phyloP scores from a whole-genome alignment of 495 filamentous ascomycete genomes.

The Pyrenula massariospora region DNA sequence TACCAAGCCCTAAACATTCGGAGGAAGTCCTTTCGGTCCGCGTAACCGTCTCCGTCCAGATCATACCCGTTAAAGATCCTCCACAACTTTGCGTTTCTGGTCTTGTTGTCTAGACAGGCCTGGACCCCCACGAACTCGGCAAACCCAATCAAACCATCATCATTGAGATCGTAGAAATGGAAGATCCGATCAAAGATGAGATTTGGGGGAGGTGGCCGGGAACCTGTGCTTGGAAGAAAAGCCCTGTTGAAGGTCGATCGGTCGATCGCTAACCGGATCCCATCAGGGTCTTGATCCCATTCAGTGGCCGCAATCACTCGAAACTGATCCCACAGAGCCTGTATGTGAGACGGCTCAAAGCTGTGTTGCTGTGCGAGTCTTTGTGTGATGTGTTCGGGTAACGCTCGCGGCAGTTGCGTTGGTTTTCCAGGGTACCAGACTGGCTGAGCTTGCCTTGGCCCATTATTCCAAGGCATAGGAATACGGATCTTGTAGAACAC shows the following conservation, averaged over 20 bases:
- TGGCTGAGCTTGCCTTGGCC: conserved; percentile 56
- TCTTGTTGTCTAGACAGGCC: conserved; percentile 67
- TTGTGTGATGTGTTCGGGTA: conserved; percentile 50
- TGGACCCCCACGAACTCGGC: conserved; percentile 79
- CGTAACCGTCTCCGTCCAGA: conserved; percentile 77
- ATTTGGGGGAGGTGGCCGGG: conserved; percentile 66
- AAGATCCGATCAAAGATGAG: conserved; percentile 94
- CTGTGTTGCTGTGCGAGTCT: conserved; percentile 58
- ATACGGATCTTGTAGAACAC: conserved; percentile 88
- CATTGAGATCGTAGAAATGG: conserved; percentile 85
- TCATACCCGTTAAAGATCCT: conserved; percentile 86
- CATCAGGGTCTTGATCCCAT: conserved; percentile 72
- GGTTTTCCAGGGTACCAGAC: conserved; percentile 90
- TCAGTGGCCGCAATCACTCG: conserved; percentile 78
- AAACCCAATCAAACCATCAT: conserved; percentile 84
- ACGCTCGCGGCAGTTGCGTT: conserved; percentile 45
- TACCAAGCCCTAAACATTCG: conserved; percentile 88
- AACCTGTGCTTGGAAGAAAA: conserved; percentile 71
- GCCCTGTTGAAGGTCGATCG: conserved; percentile 82
- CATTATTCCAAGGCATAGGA: conserved; percentile 45
- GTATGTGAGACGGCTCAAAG: conserved; percentile 72
- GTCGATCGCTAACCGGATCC: conserved; percentile 73
- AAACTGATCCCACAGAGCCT: conserved; percentile 95
- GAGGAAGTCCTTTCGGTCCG: conserved; percentile 80
- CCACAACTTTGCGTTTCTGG: conserved; percentile 48